These are phyloP conservation scores for Debaryomyces tyrocola DNA, from an alignment of 805 yeast genomes.

Conservation along the genomic window DNA sequence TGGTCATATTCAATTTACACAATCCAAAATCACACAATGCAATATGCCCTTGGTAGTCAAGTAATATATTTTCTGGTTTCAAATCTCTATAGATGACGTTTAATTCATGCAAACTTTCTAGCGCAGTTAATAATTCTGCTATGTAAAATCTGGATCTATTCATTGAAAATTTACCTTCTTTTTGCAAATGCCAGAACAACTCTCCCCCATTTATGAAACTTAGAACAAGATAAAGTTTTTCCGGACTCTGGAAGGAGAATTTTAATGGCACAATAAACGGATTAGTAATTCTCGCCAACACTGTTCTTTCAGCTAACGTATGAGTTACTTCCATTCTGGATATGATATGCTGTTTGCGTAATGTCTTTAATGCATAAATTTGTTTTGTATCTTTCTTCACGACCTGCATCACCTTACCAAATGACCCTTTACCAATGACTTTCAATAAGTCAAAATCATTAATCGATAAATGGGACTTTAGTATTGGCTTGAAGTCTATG, in stretches of 20 bases:
- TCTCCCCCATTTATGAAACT: constrained; percentile 98
- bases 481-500: constrained; percentile 65
- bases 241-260: constrained; percentile 96
- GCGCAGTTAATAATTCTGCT: constrained; percentile 89
- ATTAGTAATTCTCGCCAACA: constrained; percentile 85
- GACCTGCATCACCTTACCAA: constrained; percentile 99
- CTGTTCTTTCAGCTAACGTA: constrained; percentile 95
- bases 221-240: constrained; percentile 83
- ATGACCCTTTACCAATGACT: constrained; percentile 97
- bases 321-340: constrained; percentile 94
- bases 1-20: constrained; percentile 92
- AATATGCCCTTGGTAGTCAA: constrained; percentile 96
- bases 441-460: constrained; percentile 92
- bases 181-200: constrained; percentile 88
- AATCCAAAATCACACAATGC: constrained; percentile 97
- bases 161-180: constrained; percentile 83
- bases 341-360: constrained; percentile 91
- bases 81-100: constrained; percentile 93
- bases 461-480: constrained; percentile 70
- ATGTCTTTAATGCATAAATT: constrained; percentile 90
- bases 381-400: constrained; percentile 93
- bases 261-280: constrained; percentile 97
- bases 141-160: constrained; percentile 91
- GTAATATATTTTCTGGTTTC: constrained; percentile 91
- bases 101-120: constrained; percentile 86